Evolutionary conservation across 2,329 filamentous ascomycete genomes (phyloP).

Genomic region (Xylariaceae sp.): DNA sequence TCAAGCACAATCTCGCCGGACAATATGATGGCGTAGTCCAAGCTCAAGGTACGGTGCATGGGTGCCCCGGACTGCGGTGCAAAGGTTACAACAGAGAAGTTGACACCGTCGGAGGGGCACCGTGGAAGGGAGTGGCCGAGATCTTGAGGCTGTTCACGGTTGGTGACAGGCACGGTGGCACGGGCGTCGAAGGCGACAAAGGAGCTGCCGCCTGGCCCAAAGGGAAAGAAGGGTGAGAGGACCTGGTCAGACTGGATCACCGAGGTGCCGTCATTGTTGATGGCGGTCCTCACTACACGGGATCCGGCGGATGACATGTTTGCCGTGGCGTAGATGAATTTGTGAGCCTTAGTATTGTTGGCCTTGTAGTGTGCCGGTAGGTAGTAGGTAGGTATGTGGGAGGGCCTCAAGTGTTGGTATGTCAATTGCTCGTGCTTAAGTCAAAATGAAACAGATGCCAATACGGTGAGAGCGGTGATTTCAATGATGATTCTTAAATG

Average conservation of each 20-base stretch:
- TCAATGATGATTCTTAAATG: too few species aligned
- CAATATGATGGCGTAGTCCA: slow-evolving; percentile 37
- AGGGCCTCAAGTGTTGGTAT: too few species aligned
- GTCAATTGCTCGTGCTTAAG: too few species aligned
- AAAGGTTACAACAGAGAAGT: slow-evolving; percentile 31
- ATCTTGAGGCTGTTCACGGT: slow-evolving; percentile 13
- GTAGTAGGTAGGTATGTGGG: too few species aligned
- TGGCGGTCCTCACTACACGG: slow-evolving; percentile 27
- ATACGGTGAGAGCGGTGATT: too few species aligned
- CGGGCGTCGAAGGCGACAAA: slow-evolving; percentile 30
- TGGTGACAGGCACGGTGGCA: slow-evolving; percentile 27
- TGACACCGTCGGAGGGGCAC: slow-evolving; percentile 30
- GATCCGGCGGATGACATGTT: slow-evolving; percentile 12
- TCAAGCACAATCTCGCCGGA: slow-evolving; percentile 35
- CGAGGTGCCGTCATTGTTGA: slow-evolving; percentile 26
- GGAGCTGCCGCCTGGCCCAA: slow-evolving; percentile 24
- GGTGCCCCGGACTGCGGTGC: slow-evolving; percentile 24
- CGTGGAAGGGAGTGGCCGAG: slow-evolving; percentile 25
- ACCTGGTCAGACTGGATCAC: slow-evolving; percentile 26
- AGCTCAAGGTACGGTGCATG: slow-evolving; percentile 37
- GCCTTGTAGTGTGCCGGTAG: too few species aligned
- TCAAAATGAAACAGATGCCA: too few species aligned
- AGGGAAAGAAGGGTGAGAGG: slow-evolving; percentile 25
- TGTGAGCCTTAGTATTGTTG: background rate
- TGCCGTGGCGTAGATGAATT: background rate